Percentiles rank a stretch among this genome's conserved stretches.
These are phyloP conservation scores for Trametes villosa DNA, from an alignment of 768 basidiomycete genomes.

Conservation along the genomic window DNA sequence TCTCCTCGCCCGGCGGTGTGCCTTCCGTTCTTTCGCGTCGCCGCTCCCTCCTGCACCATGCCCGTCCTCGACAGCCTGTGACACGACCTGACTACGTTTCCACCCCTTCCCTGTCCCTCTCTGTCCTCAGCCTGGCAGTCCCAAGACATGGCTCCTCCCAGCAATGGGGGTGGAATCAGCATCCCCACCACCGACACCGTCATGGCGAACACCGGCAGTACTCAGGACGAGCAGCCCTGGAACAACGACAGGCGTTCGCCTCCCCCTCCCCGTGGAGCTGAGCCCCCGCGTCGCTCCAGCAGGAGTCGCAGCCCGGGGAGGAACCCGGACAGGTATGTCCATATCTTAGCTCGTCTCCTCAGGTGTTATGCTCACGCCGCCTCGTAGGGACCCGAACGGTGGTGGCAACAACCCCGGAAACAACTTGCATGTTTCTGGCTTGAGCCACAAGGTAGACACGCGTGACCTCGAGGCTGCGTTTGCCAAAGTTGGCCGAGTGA, in stretches of 20 bases:
- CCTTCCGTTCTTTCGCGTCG: constrained; percentile 26
- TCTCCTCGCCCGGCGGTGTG: constrained; percentile 20
- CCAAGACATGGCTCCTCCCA: constrained; percentile 76
- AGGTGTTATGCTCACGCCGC: not conserved
- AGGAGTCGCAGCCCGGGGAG: constrained; percentile 76
- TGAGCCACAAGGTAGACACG: constrained; percentile 70
- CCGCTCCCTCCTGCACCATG: constrained; percentile 28
- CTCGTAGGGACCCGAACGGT: constrained; percentile 32
- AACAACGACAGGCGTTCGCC: constrained; percentile 51
- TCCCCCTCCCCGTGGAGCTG: constrained; percentile 48
- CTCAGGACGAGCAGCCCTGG: constrained; percentile 63
- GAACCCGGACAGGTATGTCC: constrained; percentile 58
- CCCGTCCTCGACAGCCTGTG: constrained; percentile 34
- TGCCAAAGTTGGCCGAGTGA: constrained; percentile 86
- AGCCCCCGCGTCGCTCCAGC: constrained; percentile 67
- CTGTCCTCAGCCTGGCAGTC: constrained; percentile 76
- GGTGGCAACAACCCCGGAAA: constrained; percentile 60
- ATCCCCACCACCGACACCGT: constrained; percentile 60
- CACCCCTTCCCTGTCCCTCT: constrained; percentile 40
- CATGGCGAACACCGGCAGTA: constrained; percentile 55
- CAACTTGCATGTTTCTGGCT: constrained; percentile 66
- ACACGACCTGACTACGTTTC: constrained; percentile 47
- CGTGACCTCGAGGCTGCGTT: constrained; percentile 90
- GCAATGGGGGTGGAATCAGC: constrained; percentile 56
- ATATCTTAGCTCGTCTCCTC: no score